Base-by-base conservation (phyloP, 2,329 filamentous ascomycete genomes). In the Colletotrichum sansevieriae region DNA sequence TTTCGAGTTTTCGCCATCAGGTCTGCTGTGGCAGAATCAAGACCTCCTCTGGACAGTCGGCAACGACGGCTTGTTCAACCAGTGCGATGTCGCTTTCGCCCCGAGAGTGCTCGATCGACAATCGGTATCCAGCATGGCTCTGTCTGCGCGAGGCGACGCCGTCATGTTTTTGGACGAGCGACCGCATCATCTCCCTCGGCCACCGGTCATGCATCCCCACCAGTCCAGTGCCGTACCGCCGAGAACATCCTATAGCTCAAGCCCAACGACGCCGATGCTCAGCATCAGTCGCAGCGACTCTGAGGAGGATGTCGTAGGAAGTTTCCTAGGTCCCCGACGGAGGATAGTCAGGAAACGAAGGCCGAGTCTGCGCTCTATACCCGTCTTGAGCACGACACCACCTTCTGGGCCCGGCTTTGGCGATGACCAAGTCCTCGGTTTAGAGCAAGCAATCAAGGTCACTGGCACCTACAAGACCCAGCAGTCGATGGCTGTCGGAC, bases 41-140 rank as follows among this genome's bases (percentile, higher is more conserved):
- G 89, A 91, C 71, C 82, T 91, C 52, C 78, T 92, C 1, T 92
- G 90, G 90, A 90, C 88, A 1, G 89, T 85, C 7, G 89, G 89
- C 1, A 83, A 83, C 25, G 89, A 91, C 71, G 87, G 88, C 0
- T 76, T 84, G 3, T 91, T 92, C 68, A 85, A 83, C 33, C 90
- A 92, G 73, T 90, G 87, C 70, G 90, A 92, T 74, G 82, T 91
- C 20, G 86, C 88, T 0, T 91, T 87, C 77, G 88, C 89, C 0
- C 87, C 86, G 3, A 88, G 88, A 72, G 84, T 88, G 15, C 85
- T 91, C 55, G 89, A 92, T 74, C 84, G 88, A 18, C 85, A 88
- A 60, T 83, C 88, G 2, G 84, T 90, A 3, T 91, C 89, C 0
- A 86, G 83, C 35, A 83, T 91, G 76, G 82, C 86, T 1, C 90